Percentiles rank a stretch among this genome's conserved stretches.
phyloP scores from a whole-genome alignment of 306 rosid species.

The Vigna hirtella region DNA sequence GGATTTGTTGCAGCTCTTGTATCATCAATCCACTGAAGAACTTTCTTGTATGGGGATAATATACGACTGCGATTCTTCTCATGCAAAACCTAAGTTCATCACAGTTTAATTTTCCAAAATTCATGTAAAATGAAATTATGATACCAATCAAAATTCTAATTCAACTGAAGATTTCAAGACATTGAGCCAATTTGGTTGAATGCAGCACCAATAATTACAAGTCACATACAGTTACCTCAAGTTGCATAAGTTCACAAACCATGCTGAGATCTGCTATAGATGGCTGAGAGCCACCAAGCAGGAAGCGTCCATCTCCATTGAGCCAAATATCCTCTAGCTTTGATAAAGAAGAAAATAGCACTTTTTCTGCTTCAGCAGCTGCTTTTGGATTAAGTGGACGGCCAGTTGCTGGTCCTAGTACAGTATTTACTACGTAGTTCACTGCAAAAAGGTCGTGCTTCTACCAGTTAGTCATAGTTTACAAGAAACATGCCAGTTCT shows the following conservation, averaged over 20 bases:
- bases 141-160: slow-evolving; percentile 15
- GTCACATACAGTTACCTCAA: slow-evolving; percentile 65
- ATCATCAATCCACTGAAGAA: slow-evolving; percentile 76
- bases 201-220: slow-evolving; percentile 18
- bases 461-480: slow-evolving; percentile 34
- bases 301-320: slow-evolving; percentile 66
- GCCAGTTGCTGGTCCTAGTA: slow-evolving; percentile 77
- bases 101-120: slow-evolving; percentile 4
- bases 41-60: slow-evolving; percentile 79
- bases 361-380: slow-evolving; percentile 72
- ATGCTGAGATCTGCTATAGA: slow-evolving; percentile 86
- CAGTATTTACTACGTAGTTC: slow-evolving; percentile 53
- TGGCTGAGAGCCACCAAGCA: slow-evolving; percentile 70
- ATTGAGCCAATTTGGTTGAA: slow-evolving; percentile 15
- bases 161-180: slow-evolving; percentile 32
- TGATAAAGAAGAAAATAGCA: slow-evolving; percentile 68
- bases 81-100: slow-evolving; percentile 63
- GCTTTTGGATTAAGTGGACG: slow-evolving; percentile 55
- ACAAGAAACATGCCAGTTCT: background rate
- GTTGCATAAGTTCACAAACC: slow-evolving; percentile 85
- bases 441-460: slow-evolving; percentile 53
- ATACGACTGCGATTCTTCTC: slow-evolving; percentile 69
- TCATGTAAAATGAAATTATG: slow-evolving; percentile 12
- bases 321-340: slow-evolving; percentile 80
- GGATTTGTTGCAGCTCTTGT: slow-evolving; percentile 80